phyloP scores from a whole-genome alignment of 306 rosid species.

The Cucumis melo region DNA sequence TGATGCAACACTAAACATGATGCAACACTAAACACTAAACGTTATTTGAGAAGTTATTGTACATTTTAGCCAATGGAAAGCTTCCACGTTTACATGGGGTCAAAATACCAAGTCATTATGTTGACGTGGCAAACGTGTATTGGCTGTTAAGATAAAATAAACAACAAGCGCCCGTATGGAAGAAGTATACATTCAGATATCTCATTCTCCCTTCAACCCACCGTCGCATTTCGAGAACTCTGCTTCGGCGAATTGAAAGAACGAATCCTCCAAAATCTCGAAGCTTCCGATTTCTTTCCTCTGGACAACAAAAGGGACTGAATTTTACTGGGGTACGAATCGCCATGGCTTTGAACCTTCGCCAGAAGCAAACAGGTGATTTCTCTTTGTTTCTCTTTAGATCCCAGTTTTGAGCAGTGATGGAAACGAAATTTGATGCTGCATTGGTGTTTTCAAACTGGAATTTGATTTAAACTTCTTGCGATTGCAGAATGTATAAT shows the following conservation, averaged over 20 bases:
- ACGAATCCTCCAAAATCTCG: not conserved
- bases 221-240: not conserved
- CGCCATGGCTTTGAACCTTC: slow-evolving; percentile 50
- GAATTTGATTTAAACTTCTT: not conserved
- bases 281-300: not conserved
- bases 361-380: slow-evolving; percentile 49
- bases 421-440: not conserved
- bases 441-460: not conserved
- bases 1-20: not conserved
- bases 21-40: not conserved
- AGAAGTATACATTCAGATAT: not conserved
- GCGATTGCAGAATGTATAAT: slow-evolving; percentile 58
- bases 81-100: not conserved
- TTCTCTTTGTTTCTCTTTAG: not conserved
- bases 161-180: not conserved
- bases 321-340: not conserved
- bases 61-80: not conserved
- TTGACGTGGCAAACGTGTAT: not conserved
- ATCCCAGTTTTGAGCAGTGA: not conserved
- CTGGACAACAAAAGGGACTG: not conserved
- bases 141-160: not conserved
- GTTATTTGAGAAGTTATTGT: not conserved
- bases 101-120: not conserved
- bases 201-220: not conserved
- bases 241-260: not conserved